phyloP scores from a whole-genome alignment of 164 flowering plant genomes.

The Liquidambar formosana region DNA sequence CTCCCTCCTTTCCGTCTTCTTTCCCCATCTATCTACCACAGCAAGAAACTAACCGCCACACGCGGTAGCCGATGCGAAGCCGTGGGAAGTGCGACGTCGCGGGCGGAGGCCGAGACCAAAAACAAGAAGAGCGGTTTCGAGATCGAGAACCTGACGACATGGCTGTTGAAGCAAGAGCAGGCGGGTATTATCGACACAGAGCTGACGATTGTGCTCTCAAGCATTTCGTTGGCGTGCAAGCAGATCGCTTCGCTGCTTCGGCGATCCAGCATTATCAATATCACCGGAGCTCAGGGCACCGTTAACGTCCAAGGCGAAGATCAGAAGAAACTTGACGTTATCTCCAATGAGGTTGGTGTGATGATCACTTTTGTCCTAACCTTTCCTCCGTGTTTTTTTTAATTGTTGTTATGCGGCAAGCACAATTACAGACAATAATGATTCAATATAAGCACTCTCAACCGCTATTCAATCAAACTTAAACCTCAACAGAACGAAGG shows the following conservation, averaged over 20 bases:
- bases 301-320: slow-evolving; percentile 19
- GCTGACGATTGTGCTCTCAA: slow-evolving; percentile 18
- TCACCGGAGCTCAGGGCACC: slow-evolving; percentile 15
- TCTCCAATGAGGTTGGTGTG: slow-evolving; percentile 18
- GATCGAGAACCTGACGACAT: slow-evolving; percentile 11
- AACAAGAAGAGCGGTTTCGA: slow-evolving; percentile 5
- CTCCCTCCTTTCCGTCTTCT: slow-evolving; percentile 10
- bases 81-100: slow-evolving; percentile 1
- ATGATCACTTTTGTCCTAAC: too few relatives aligned
- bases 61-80: background rate
- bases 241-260: slow-evolving; percentile 15
- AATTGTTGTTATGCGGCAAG: too few relatives aligned
- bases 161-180: slow-evolving; percentile 18
- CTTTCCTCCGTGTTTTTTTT: too few relatives aligned
- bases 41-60: background rate
- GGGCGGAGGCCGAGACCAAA: background rate
- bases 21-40: background rate
- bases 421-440: too few relatives aligned
- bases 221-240: slow-evolving; percentile 18
- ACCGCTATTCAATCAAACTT: too few relatives aligned
- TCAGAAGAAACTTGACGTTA: slow-evolving; percentile 21
- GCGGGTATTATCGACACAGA: slow-evolving; percentile 9
- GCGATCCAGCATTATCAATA: slow-evolving; percentile 11
- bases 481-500: too few relatives aligned
- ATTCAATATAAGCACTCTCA: too few relatives aligned